Evolutionary conservation across 495 filamentous ascomycete genomes (phyloP).

Genomic region (Podospora appendiculata): DNA sequence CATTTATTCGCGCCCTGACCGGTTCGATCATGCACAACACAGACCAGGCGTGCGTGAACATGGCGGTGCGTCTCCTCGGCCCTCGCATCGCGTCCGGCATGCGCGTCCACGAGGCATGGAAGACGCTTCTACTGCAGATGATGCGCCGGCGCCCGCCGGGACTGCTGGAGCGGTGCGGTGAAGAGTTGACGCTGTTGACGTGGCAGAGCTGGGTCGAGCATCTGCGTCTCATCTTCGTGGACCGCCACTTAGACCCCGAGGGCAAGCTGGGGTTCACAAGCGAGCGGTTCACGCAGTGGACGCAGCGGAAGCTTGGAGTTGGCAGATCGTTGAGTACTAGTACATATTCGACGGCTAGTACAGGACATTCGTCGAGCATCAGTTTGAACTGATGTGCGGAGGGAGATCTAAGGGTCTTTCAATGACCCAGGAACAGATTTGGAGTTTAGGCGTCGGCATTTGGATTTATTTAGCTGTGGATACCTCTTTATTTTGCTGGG

Average conservation of each 20-base stretch:
- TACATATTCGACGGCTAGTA: not conserved
- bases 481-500: no score
- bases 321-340: not conserved
- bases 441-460: no score
- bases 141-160: not conserved
- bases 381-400: no score
- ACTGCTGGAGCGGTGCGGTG: conserved; percentile 1
- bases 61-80: not conserved
- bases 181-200: not conserved
- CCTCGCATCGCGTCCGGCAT: no score
- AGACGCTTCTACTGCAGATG: not conserved
- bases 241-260: not conserved
- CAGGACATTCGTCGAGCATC: no score
- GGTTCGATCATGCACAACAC: not conserved
- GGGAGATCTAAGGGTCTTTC: no score
- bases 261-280: not conserved
- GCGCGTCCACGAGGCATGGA: not conserved
- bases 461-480: no score
- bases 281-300: not conserved
- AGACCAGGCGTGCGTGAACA: conserved; percentile 3
- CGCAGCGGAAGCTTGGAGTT: not conserved
- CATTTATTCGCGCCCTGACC: not conserved
- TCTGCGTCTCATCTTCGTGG: not conserved
- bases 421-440: no score
- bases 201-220: conserved; percentile 3